phyloP scores from a whole-genome alignment of 2,329 filamentous ascomycete species.

The Aspergillus glaucus region DNA sequence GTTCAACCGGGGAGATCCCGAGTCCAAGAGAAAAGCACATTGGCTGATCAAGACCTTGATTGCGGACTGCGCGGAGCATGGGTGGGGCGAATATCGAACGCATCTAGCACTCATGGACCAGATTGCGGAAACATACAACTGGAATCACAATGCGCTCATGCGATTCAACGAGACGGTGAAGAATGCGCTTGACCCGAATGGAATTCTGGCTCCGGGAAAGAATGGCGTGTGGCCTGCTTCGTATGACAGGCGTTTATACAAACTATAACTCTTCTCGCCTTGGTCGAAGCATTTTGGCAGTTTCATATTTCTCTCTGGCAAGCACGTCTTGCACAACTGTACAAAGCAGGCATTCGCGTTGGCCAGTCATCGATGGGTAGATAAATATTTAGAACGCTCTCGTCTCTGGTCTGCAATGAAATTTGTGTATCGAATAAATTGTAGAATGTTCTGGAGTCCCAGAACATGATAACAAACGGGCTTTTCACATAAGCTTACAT shows the following conservation, averaged over 20 bases:
- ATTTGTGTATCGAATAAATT: too few relatives aligned
- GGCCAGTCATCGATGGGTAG: too few relatives aligned
- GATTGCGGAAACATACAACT: conserved; percentile 28
- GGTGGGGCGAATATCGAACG: conserved; percentile 44
- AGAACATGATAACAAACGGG: too few relatives aligned
- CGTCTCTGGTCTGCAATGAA: too few relatives aligned
- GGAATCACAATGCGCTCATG: conserved; percentile 6
- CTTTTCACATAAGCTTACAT: too few relatives aligned
- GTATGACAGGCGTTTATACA: not conserved
- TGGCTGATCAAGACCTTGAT: conserved; percentile 35
- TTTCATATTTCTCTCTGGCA: too few relatives aligned
- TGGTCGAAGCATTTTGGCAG: too few relatives aligned
- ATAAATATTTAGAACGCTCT: too few relatives aligned
- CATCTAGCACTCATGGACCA: conserved; percentile 45
- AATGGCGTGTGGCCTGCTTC: conserved; percentile 10
- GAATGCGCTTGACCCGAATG: conserved; percentile 10
- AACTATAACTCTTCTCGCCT: not conserved
- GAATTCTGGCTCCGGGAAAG: conserved; percentile 12
- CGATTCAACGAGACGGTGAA: conserved; percentile 11
- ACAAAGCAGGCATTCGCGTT: too few relatives aligned
- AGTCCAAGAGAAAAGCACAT: conserved; percentile 33
- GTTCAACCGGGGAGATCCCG: conserved; percentile 42
- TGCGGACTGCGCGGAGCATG: conserved; percentile 34
- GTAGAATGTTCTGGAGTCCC: too few relatives aligned
- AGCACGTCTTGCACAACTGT: too few relatives aligned